A percentile compares a stretch with the other conserved stretches of the same genome.
These are phyloP conservation scores for Lipomyces yamadae DNA, from an alignment of 805 yeast genomes.

Conservation along the genomic window DNA sequence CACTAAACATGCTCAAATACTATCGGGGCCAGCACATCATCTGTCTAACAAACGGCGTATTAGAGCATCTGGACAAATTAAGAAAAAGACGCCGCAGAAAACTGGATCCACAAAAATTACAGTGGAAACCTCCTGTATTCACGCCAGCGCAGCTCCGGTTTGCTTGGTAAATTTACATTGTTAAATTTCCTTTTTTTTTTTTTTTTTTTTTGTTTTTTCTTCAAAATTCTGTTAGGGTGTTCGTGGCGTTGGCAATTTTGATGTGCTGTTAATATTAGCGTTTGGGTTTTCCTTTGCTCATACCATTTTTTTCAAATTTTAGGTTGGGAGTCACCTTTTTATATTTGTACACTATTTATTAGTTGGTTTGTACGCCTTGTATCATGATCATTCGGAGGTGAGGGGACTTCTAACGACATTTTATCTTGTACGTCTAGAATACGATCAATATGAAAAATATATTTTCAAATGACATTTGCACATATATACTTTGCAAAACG, in stretches of 20 bases:
- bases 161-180: conserved; percentile 69
- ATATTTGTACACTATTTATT: not conserved
- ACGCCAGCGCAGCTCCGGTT: conserved; percentile 95
- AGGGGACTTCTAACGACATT: not conserved
- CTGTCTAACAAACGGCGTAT: conserved; percentile 79
- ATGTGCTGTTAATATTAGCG: not conserved
- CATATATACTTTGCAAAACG: not conserved
- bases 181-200: not conserved
- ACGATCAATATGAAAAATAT: not conserved
- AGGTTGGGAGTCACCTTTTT: not conserved
- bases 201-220: not conserved
- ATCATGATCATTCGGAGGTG: conserved; percentile 4
- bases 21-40: conserved; percentile 95
- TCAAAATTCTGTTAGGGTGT: not conserved
- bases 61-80: conserved; percentile 72
- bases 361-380: not conserved
- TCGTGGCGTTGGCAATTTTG: not conserved
- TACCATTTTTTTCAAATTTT: not conserved
- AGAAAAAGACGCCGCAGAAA: conserved; percentile 70
- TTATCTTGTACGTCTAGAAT: not conserved
- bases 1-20: conserved; percentile 85
- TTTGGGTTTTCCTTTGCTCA: not conserved
- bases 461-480: not conserved
- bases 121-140: conserved; percentile 93
- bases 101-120: conserved; percentile 70